Conservation (phyloP, 345 rosid species). For the Aquilaria malaccensis region DNA sequence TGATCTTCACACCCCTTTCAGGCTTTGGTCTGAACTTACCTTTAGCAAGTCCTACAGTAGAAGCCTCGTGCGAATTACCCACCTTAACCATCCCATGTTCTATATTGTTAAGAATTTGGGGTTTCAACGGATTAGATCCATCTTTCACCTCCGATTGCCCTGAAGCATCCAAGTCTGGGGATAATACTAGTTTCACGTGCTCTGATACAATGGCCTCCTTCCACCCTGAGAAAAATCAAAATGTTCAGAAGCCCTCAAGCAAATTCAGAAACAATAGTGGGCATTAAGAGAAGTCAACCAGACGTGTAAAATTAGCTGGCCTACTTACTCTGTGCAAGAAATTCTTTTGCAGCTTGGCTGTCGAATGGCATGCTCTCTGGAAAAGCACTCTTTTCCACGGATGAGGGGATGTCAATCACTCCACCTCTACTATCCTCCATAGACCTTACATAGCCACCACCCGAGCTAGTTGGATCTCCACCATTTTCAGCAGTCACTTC, state of each 20-base stretch:
- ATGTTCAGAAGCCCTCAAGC: background rate
- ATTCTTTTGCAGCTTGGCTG: slow-evolving; percentile 52
- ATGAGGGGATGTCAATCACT: slow-evolving; percentile 10
- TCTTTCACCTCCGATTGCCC: slow-evolving; percentile 14
- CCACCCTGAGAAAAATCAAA: slow-evolving; percentile 58
- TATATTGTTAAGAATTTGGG: slow-evolving; percentile 22
- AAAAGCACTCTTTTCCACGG: slow-evolving; percentile 5
- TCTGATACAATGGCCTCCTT: slow-evolving; percentile 58
- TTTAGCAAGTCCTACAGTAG: slow-evolving; percentile 22
- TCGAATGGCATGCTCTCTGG: slow-evolving; percentile 39
- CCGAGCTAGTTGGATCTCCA: background rate
- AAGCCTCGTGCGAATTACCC: slow-evolving; percentile 9
- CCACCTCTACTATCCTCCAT: too few relatives aligned
- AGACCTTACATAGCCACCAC: too few relatives aligned
- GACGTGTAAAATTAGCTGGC: background rate
- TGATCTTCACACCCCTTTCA: slow-evolving; percentile 62
- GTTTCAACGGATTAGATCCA: slow-evolving; percentile 9
- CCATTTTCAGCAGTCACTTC: background rate
- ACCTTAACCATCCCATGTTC: slow-evolving; percentile 16
- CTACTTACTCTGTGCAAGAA: slow-evolving; percentile 74
- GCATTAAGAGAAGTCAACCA: background rate
- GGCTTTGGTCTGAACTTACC: slow-evolving; percentile 41
- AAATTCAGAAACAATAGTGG: background rate
- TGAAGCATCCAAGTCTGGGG: slow-evolving; percentile 31
- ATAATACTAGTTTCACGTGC: slow-evolving; percentile 60